Percentiles rank a stretch among this genome's conserved stretches.
Evolutionary conservation across 768 basidiomycete species (phyloP).

Genomic region (Serendipita indica): DNA sequence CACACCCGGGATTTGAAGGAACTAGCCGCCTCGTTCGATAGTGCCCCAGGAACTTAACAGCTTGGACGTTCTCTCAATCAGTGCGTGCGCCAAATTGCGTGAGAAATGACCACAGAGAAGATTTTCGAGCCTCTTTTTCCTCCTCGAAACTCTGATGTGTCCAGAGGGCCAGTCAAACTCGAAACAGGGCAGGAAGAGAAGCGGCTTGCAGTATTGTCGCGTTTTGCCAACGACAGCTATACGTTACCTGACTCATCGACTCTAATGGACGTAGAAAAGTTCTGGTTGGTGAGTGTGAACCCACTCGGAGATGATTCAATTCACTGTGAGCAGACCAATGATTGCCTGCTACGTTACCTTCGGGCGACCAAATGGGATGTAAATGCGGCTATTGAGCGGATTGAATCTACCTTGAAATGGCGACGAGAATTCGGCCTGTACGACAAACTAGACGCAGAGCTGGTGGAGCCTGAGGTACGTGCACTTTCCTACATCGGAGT

Average conservation of each 20-base stretch:
- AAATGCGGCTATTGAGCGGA: slow-evolving; percentile 37
- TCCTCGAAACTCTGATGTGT: too few species aligned
- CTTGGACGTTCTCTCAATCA: too few species aligned
- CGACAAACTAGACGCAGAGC: slow-evolving; percentile 35
- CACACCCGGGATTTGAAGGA: too few species aligned
- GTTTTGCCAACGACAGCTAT: slow-evolving; percentile 43
- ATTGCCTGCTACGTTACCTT: slow-evolving; percentile 56
- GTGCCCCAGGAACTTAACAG: too few species aligned
- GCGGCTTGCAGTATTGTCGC: slow-evolving; percentile 39
- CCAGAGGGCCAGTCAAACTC: too few species aligned
- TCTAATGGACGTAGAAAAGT: slow-evolving; percentile 52
- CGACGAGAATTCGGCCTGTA: slow-evolving; percentile 65
- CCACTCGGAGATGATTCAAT: background rate
- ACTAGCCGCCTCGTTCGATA: too few species aligned
- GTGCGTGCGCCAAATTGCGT: too few species aligned
- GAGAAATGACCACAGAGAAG: too few species aligned
- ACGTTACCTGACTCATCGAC: slow-evolving; percentile 32
- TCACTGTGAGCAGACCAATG: slow-evolving; percentile 31
- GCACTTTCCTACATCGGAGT: slow-evolving; percentile 8
- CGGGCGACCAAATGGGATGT: slow-evolving; percentile 65
- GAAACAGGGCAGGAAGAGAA: slow-evolving; percentile 31
- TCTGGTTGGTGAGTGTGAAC: slow-evolving; percentile 46
- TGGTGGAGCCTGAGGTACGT: slow-evolving; percentile 60
- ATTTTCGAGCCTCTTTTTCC: too few species aligned
- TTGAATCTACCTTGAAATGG: slow-evolving; percentile 67